Conservation (phyloP, 495 filamentous ascomycete genomes). For the Daldinia concentrica region DNA sequence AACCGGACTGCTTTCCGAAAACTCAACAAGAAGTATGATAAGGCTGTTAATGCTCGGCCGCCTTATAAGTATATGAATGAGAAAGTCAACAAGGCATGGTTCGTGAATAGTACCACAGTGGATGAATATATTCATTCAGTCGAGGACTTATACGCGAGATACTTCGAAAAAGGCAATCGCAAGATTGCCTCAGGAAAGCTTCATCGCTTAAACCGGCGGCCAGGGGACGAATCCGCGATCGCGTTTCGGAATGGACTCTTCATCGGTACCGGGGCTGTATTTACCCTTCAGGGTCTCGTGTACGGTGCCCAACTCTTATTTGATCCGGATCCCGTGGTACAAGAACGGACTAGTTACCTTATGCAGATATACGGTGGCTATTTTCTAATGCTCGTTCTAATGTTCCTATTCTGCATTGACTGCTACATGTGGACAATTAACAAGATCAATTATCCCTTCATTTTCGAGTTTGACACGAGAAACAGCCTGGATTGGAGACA, state of each 20-base stretch:
- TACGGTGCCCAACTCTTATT: conserved; percentile 67
- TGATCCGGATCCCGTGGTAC: conserved; percentile 55
- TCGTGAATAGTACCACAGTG: conserved; percentile 83
- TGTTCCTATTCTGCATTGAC: conserved; percentile 78
- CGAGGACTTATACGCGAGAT: conserved; percentile 91
- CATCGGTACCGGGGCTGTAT: conserved; percentile 75
- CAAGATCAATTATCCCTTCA: conserved; percentile 94
- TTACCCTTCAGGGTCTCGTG: conserved; percentile 78
- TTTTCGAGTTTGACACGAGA: conserved; percentile 93
- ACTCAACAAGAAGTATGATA: conserved; percentile 99
- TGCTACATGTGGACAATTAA: conserved; percentile 81
- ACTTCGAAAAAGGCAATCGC: conserved; percentile 89
- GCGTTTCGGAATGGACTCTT: conserved; percentile 84
- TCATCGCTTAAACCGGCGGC: conserved; percentile 69
- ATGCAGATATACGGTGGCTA: conserved; percentile 88
- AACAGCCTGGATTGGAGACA: conserved; percentile 89
- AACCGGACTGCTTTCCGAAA: conserved; percentile 95
- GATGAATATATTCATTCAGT: conserved; percentile 79
- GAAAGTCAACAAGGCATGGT: conserved; percentile 88
- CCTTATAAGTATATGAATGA: conserved; percentile 87
- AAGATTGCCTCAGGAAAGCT: conserved; percentile 91
- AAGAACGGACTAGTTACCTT: conserved; percentile 73
- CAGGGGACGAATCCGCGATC: conserved; percentile 74
- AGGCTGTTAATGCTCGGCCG: conserved; percentile 79
- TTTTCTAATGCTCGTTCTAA: conserved; percentile 77